Conservation (phyloP, 2,329 filamentous ascomycete species). For the Biscogniauxia marginata region DNA sequence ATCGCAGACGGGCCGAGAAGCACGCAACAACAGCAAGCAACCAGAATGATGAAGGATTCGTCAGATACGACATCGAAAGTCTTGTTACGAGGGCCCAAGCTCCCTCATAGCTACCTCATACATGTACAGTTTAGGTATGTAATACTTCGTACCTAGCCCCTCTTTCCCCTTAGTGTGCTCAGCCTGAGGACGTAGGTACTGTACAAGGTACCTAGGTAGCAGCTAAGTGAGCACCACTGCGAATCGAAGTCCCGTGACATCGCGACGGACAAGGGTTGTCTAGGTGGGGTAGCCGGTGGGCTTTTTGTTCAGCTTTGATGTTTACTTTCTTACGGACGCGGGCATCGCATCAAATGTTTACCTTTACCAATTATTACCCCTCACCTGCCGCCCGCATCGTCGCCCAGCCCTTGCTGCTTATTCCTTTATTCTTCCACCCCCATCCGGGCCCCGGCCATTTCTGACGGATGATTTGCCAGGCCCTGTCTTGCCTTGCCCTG, state of each 20-base stretch:
- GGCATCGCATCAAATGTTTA: not conserved
- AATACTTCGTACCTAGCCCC: too few species aligned
- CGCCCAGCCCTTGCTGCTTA: not conserved
- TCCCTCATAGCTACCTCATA: too few species aligned
- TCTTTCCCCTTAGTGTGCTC: not conserved
- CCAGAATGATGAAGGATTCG: not conserved
- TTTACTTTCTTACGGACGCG: not conserved
- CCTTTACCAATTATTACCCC: not conserved
- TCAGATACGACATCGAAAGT: not conserved
- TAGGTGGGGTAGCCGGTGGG: not conserved
- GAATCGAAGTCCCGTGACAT: not conserved
- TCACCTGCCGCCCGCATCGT: not conserved
- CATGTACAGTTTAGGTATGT: not conserved
- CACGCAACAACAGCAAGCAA: not conserved
- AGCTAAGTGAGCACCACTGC: too few species aligned
- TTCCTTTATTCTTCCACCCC: not conserved
- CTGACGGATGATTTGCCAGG: not conserved
- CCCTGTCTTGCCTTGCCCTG: not conserved
- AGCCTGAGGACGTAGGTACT: too few species aligned
- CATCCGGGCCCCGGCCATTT: not conserved
- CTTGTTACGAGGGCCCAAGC: not conserved
- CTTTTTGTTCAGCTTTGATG: not conserved
- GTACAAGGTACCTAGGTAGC: not conserved
- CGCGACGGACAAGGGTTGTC: not conserved
- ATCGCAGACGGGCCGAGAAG: not conserved